Conservation (phyloP, 2,329 filamentous ascomycete genomes). For the Truncatella angustata region DNA sequence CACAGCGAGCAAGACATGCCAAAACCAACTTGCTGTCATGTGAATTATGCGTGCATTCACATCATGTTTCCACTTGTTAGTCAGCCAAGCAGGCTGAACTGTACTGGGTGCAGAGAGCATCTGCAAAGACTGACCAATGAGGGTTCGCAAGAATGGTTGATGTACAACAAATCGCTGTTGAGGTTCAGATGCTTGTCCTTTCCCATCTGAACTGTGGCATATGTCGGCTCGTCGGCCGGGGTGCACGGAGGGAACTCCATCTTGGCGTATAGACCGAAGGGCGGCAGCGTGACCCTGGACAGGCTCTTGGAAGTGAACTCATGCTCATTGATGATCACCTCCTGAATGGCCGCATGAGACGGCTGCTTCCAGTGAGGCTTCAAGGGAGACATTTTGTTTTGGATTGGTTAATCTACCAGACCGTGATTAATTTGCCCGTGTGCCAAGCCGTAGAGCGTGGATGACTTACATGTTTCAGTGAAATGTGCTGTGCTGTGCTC, state of each 20-base stretch:
- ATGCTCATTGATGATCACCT: conserved; percentile 52
- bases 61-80: no score
- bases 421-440: background rate
- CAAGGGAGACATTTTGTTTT: conserved; percentile 49
- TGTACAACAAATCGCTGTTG: conserved; percentile 66
- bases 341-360: conserved; percentile 57
- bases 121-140: conserved; percentile 51
- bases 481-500: background rate
- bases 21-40: no score
- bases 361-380: conserved; percentile 59
- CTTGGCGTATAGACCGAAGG: conserved; percentile 66
- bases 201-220: conserved; percentile 63
- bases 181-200: conserved; percentile 56
- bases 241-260: conserved; percentile 64
- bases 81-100: no score
- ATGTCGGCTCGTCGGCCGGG: conserved; percentile 53
- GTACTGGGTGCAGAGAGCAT: background rate
- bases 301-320: conserved; percentile 61
- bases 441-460: background rate
- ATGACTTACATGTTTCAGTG: conserved; percentile 9
- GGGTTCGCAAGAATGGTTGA: conserved; percentile 68
- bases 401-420: background rate
- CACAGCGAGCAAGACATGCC: no score
- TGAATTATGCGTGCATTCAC: background rate
- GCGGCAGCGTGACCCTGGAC: conserved; percentile 52